Percentiles rank a stretch among this genome's conserved stretches.
Conservation (phyloP, 2,329 filamentous ascomycete genomes). For the Colletotrichum chrysophilum region DNA sequence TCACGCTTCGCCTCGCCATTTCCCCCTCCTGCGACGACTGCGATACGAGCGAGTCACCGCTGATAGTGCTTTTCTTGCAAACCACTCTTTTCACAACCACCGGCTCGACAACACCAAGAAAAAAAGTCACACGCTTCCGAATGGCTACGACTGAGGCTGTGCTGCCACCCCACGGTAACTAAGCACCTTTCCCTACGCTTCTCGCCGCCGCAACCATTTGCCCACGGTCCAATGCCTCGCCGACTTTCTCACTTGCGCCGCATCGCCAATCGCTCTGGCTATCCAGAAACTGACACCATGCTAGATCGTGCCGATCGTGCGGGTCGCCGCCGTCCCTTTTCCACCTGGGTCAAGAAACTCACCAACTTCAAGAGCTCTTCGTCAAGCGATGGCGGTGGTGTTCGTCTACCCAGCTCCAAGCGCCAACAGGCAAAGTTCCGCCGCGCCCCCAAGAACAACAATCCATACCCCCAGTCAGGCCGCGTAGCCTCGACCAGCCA, state of each 20-base stretch:
- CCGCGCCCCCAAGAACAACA: conserved; percentile 73
- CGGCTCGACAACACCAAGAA: not conserved
- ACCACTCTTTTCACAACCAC: not conserved
- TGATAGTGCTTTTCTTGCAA: not conserved
- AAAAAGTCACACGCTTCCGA: conserved; percentile 1
- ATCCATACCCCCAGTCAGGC: conserved; percentile 89
- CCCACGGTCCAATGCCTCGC: not conserved
- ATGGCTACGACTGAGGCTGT: conserved; percentile 27
- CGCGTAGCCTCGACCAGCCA: conserved; percentile 45
- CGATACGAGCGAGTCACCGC: not conserved
- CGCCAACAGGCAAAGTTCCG: conserved; percentile 42
- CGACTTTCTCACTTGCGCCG: not conserved
- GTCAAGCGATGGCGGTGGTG: conserved; percentile 53
- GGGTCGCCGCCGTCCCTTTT: conserved; percentile 82
- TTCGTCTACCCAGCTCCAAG: conserved; percentile 40
- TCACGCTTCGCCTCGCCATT: not conserved
- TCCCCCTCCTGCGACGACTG: not conserved
- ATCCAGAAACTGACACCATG: conserved; percentile 35
- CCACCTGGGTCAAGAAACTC: conserved; percentile 93
- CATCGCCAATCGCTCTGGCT: conserved; percentile 20
- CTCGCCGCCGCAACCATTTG: not conserved
- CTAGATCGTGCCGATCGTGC: conserved; percentile 68
- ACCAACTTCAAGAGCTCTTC: conserved; percentile 79
- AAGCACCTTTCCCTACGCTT: not conserved
- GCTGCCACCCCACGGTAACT: conserved; percentile 26